phyloP scores from a whole-genome alignment of 257 asterid species.

The Jacaranda mimosifolia region DNA sequence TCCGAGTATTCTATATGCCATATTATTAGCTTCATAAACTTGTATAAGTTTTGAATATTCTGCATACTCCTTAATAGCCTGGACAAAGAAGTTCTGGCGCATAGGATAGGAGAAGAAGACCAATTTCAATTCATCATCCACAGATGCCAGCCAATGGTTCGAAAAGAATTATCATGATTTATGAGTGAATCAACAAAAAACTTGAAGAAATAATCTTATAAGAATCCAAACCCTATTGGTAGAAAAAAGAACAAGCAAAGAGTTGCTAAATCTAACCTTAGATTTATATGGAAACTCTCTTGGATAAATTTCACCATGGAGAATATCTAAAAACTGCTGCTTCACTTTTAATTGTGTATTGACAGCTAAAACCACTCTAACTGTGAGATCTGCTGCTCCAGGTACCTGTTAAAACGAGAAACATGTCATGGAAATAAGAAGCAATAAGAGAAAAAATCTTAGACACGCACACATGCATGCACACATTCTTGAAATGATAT shows the following conservation, averaged over 20 bases:
- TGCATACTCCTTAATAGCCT: conserved; percentile 6
- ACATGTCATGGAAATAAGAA: conserved; percentile 19
- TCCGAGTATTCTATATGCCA: not conserved
- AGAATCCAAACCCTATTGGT: conserved; percentile 4
- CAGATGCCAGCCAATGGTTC: conserved; percentile 14
- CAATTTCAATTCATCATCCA: no score
- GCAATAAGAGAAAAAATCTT: not conserved
- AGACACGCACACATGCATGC: not conserved
- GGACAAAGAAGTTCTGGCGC: not conserved
- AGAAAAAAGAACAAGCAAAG: conserved; percentile 12
- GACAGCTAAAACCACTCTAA: conserved; percentile 71
- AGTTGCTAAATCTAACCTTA: conserved; percentile 56
- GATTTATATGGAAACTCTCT: conserved; percentile 71
- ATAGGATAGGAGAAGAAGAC: no score
- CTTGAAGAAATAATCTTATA: conserved; percentile 4
- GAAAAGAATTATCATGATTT: not conserved
- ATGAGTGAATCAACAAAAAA: conserved; percentile 25
- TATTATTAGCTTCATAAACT: not conserved
- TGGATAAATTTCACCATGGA: conserved; percentile 64
- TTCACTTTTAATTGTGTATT: conserved; percentile 65
- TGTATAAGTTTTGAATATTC: not conserved
- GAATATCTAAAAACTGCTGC: conserved; percentile 66
- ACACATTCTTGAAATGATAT: not conserved
- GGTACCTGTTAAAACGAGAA: conserved; percentile 60
- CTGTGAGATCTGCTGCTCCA: conserved; percentile 66